Evolutionary conservation across 768 basidiomycete species (phyloP).

Genomic region (Suillus subaureus): DNA sequence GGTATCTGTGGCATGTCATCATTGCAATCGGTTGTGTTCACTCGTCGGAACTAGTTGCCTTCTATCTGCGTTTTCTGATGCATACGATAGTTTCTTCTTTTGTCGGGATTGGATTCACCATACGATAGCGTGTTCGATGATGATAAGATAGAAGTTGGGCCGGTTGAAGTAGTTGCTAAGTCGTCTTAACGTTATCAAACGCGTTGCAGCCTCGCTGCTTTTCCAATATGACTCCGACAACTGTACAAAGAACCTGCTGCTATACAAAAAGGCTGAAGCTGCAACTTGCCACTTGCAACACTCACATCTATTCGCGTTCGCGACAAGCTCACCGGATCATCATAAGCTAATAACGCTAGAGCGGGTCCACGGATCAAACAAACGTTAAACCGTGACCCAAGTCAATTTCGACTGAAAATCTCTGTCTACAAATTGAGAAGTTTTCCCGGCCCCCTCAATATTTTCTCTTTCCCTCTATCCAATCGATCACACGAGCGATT

Average conservation of each 20-base stretch:
- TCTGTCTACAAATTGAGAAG: not conserved
- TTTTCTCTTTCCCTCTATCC: not conserved
- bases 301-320: not conserved
- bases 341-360: not conserved
- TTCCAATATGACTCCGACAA: not conserved
- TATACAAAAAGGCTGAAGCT: not conserved
- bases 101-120: too few relatives aligned
- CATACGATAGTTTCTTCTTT: too few relatives aligned
- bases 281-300: not conserved
- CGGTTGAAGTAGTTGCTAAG: not conserved
- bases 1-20: not conserved
- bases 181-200: not conserved
- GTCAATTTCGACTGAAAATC: not conserved
- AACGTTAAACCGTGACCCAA: not conserved
- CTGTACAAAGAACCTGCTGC: not conserved
- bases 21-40: not conserved
- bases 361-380: not conserved
- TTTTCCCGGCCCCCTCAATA: not conserved
- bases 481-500: not conserved
- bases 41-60: too few relatives aligned
- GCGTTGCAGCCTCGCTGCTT: conserved; percentile 4
- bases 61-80: too few relatives aligned
- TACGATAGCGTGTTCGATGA: too few relatives aligned
- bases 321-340: not conserved
- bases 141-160: not conserved